Conservation (phyloP, 2,329 filamentous ascomycete species). For the Trichoderma cornu-damae region DNA sequence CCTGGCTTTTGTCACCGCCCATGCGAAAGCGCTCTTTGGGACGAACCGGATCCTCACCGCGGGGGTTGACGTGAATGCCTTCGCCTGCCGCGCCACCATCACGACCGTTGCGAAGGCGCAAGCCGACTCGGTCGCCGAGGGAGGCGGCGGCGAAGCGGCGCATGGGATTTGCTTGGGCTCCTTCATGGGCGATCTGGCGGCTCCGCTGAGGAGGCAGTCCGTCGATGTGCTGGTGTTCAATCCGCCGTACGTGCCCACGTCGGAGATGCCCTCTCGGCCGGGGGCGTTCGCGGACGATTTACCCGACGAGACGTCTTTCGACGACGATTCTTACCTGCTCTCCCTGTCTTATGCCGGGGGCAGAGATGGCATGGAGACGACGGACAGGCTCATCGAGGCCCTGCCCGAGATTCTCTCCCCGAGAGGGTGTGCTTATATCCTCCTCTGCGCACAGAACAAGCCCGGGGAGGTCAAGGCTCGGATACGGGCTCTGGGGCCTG, state of each 20-base stretch:
- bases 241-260: conserved; percentile 90
- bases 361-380: conserved; percentile 88
- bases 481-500: conserved; percentile 47
- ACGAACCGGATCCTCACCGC: conserved; percentile 64
- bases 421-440: conserved; percentile 77
- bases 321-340: conserved; percentile 76
- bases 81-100: conserved; percentile 72
- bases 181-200: conserved; percentile 64
- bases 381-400: conserved; percentile 66
- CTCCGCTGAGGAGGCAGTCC: conserved; percentile 49
- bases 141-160: conserved; percentile 20
- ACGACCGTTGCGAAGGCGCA: conserved; percentile 58
- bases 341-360: conserved; percentile 87
- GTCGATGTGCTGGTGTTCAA: conserved; percentile 93
- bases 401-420: conserved; percentile 59
- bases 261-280: conserved; percentile 58
- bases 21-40: conserved; percentile 68
- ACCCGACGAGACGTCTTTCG: conserved; percentile 49
- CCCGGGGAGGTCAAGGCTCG: conserved; percentile 66
- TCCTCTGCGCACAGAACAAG: conserved; percentile 87
- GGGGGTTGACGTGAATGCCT: conserved; percentile 77
- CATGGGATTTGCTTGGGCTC: conserved; percentile 58
- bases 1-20: conserved; percentile 78
- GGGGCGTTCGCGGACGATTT: conserved; percentile 25
- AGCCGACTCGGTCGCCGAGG: conserved; percentile 26